These are phyloP conservation scores for Multifurca ochricompacta DNA, from an alignment of 768 basidiomycete species.

Conservation along the genomic window DNA sequence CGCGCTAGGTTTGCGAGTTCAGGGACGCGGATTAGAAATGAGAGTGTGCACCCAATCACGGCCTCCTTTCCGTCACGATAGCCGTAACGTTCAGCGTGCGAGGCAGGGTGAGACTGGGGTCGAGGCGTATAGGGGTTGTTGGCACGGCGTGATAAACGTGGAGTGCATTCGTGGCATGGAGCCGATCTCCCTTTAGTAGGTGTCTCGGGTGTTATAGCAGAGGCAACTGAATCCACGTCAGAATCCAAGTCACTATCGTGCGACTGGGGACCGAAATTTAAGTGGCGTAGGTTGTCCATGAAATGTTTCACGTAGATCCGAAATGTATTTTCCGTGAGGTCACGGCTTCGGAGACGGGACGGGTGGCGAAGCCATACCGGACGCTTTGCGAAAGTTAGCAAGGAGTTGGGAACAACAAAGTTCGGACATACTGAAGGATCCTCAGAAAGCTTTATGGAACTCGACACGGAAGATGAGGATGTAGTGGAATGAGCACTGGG, in stretches of 20 bases:
- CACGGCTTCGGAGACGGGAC: conserved; percentile 53
- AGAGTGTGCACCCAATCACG: conserved; percentile 45
- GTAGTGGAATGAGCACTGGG: background rate
- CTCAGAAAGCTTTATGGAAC: conserved; percentile 12
- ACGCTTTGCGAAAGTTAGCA: conserved; percentile 21
- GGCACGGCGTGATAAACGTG: conserved; percentile 21
- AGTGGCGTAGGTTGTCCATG: conserved; percentile 47
- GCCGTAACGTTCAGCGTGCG: background rate
- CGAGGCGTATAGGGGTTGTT: conserved; percentile 2
- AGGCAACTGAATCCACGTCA: background rate
- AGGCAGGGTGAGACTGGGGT: background rate
- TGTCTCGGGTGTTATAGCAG: conserved; percentile 22
- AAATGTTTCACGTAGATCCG: conserved; percentile 72
- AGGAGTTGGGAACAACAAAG: background rate
- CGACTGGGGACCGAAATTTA: background rate
- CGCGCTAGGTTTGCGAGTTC: conserved; percentile 58
- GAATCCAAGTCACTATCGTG: conserved; percentile 4
- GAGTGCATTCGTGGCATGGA: conserved; percentile 22
- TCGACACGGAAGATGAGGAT: conserved; percentile 11
- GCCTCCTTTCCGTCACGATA: background rate
- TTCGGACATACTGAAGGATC: conserved; percentile 14
- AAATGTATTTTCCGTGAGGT: conserved; percentile 66
- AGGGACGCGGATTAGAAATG: conserved; percentile 70
- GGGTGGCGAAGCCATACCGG: conserved; percentile 61
- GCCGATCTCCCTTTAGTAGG: conserved; percentile 30